These are phyloP conservation scores for Phytophthora agathidicida DNA, from an alignment of 352 stramenopile species.

Conservation along the genomic window DNA sequence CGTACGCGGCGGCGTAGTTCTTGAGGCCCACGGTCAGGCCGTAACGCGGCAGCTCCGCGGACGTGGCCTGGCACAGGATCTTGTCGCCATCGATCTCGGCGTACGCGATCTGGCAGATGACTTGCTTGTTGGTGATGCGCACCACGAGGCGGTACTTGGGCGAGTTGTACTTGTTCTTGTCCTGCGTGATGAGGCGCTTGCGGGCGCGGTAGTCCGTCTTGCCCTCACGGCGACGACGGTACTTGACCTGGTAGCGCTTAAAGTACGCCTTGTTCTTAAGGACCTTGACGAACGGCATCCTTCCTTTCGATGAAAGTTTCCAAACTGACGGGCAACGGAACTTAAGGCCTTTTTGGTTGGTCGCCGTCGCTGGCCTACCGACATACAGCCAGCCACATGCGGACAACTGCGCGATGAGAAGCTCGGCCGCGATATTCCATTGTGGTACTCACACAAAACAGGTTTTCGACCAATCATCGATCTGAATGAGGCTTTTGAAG, in stretches of 20 bases:
- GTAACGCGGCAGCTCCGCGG: constrained; percentile 97
- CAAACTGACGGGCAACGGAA: constrained; percentile 46
- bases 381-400: constrained; percentile 23
- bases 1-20: constrained; percentile 99
- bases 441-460: constrained; percentile 3
- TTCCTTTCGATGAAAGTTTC: constrained; percentile 72
- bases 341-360: constrained; percentile 23
- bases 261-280: constrained; percentile 99
- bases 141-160: constrained; percentile 98
- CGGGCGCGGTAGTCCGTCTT: constrained; percentile 99
- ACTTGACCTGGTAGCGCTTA: constrained; percentile 99
- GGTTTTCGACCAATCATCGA: constrained; percentile 46
- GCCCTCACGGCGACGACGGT: constrained; percentile 97
- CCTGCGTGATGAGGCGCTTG: constrained; percentile 98
- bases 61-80: constrained; percentile 94
- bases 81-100: constrained; percentile 98
- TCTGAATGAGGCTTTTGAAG: too few relatives aligned
- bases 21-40: constrained; percentile 97
- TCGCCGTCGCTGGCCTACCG: background rate
- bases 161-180: constrained; percentile 99
- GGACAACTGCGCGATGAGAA: constrained; percentile 3
- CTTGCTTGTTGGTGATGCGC: constrained; percentile 96
- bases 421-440: background rate
- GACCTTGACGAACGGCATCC: constrained; percentile 98
- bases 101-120: constrained; percentile 99